Percentiles rank a stretch among this genome's conserved stretches.
phyloP scores from a whole-genome alignment of 805 yeast species.

The Ascoidea rubescens region DNA sequence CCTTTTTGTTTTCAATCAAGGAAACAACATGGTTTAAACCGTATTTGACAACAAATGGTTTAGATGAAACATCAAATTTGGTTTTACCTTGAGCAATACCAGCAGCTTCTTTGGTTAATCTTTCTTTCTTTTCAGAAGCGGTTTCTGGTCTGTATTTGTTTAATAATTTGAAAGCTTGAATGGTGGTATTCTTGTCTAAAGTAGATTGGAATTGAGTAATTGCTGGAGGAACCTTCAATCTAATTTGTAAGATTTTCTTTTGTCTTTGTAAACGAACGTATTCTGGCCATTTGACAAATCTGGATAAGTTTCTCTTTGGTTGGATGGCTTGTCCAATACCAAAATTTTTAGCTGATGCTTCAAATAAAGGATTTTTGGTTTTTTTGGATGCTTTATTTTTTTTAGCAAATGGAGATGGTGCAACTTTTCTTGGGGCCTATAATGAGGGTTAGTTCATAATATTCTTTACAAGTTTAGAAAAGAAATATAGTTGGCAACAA shows the following conservation, averaged over 20 bases:
- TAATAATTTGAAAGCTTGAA: conserved; percentile 91
- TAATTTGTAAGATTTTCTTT: conserved; percentile 86
- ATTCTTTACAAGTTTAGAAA: too few species aligned
- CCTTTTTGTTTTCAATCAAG: conserved; percentile 95
- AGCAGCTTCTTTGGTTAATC: conserved; percentile 97
- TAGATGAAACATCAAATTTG: conserved; percentile 91
- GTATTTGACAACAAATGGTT: conserved; percentile 94
- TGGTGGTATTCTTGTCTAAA: conserved; percentile 97
- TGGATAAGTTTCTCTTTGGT: conserved; percentile 89
- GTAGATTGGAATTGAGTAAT: conserved; percentile 92
- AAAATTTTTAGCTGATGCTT: conserved; percentile 80
- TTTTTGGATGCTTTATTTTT: conserved; percentile 42
- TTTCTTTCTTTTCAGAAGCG: conserved; percentile 94
- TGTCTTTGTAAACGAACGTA: conserved; percentile 98
- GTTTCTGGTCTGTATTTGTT: conserved; percentile 99
- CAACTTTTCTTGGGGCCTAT: conserved; percentile 71
- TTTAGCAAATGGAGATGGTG: conserved; percentile 95
- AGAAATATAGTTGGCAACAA: too few species aligned
- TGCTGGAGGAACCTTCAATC: conserved; percentile 99
- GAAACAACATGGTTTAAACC: conserved; percentile 99
- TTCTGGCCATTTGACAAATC: conserved; percentile 99
- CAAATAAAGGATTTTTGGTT: conserved; percentile 72
- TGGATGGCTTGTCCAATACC: conserved; percentile 96
- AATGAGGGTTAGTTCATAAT: background rate
- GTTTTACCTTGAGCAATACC: conserved; percentile 97